Base-by-base conservation (phyloP, 1,139 yeast genomes). In the Candida glucosophila region DNA sequence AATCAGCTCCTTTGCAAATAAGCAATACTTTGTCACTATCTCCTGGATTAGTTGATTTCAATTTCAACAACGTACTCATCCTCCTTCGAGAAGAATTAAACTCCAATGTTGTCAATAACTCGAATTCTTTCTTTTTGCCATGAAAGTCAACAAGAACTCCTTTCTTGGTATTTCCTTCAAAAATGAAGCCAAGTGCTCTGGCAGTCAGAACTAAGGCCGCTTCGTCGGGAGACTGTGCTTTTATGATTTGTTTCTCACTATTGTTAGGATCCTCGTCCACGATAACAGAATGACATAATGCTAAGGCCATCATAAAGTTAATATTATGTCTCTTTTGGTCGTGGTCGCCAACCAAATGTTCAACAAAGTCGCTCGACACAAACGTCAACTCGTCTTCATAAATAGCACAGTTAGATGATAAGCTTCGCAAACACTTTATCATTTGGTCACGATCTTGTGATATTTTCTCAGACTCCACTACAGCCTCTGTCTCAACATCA, bases 11-110 rank as follows among this genome's bases (percentile, higher is more conserved):
- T 41, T 65, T 65, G 46, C 70, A 64, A 24, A 63, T 54, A 31
- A 64, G 52, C 17, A 63, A 47, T 1, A 65, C 67, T 27, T 48
- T 61, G 6, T 58, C 53, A 36, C 55, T 59, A 12, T 46, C 63
- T 11, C 46, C 41, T 14, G 47, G 50, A 9, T 37, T 37, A 15
- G 43, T 49, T n/a, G 50, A 41, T 5, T 76, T 74, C 3, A 59
- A 49, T 71, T 81, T 63, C 22, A 88, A 70, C 38, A 90, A 82
- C 9, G 90, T 86, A 64, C 95, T 83, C 97, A 88, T 90, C 62
- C 97, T 57, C 43, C 63, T 64, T 41, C 71, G 55, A 2, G 71
- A 63, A 9, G 70, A 63, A 37, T 64, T 67, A 47, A 73, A 73
- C 29, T 74, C 77, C 22, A 73, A 52, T 2, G 64, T 50, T 40